Conservation (phyloP, 352 stramenopile genomes). For the Phytophthora kernoviae region DNA sequence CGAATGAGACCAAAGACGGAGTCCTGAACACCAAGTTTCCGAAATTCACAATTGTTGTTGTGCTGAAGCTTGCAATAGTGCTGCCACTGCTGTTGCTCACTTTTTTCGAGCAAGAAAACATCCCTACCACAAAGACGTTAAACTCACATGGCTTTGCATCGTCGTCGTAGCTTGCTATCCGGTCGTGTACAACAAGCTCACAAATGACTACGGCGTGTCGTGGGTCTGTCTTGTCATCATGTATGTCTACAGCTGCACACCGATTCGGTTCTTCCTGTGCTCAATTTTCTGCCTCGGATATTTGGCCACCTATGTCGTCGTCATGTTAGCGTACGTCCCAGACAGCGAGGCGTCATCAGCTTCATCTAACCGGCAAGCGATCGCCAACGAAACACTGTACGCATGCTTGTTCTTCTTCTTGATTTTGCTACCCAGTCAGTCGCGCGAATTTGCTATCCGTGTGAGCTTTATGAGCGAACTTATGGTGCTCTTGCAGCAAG, state of each 20-base stretch:
- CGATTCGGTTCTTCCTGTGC: conserved; percentile 82
- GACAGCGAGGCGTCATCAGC: conserved; percentile 25
- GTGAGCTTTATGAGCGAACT: conserved; percentile 88
- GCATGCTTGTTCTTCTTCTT: conserved; percentile 81
- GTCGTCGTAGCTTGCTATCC: conserved; percentile 65
- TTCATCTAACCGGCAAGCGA: conserved; percentile 37
- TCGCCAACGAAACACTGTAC: conserved; percentile 82
- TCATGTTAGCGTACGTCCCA: conserved; percentile 73
- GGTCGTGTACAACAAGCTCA: conserved; percentile 85
- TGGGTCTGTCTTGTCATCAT: conserved; percentile 86
- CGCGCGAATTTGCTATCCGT: conserved; percentile 80
- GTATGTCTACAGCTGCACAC: conserved; percentile 86
- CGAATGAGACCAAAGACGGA: conserved; percentile 23
- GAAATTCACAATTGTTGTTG: conserved; percentile 73
- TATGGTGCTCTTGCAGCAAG: conserved; percentile 81
- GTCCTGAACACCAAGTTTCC: conserved; percentile 39
- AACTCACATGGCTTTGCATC: conserved; percentile 77
- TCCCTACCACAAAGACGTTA: conserved; percentile 61
- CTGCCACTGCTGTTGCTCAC: conserved; percentile 66
- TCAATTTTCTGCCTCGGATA: conserved; percentile 72
- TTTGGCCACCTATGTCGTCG: conserved; percentile 68
- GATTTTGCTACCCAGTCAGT: conserved; percentile 79
- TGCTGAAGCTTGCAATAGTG: conserved; percentile 67
- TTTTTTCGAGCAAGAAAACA: conserved; percentile 71
- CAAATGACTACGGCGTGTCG: conserved; percentile 80